phyloP scores from a whole-genome alignment of 768 basidiomycete genomes.

The Cytidiella melzeri region DNA sequence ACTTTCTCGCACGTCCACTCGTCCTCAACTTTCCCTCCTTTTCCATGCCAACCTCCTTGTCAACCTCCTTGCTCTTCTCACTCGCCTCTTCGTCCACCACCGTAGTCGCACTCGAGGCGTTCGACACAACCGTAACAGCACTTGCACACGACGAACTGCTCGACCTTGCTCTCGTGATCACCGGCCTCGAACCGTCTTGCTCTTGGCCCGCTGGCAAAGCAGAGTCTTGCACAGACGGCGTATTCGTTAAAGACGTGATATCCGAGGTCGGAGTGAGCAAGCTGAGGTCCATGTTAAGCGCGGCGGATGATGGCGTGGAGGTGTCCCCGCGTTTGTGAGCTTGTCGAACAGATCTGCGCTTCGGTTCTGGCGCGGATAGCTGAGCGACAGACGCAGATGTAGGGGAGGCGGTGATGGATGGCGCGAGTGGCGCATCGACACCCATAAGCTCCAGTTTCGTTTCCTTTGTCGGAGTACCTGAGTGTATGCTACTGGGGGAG shows the following conservation, averaged over 20 bases:
- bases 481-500: too few species aligned
- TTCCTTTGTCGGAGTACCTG: not conserved
- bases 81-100: not conserved
- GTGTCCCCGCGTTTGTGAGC: not conserved
- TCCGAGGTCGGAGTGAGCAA: conserved; percentile 1
- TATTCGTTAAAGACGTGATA: not conserved
- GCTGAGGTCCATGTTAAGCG: not conserved
- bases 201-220: not conserved
- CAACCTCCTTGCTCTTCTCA: not conserved
- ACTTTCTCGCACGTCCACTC: conserved; percentile 7
- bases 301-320: not conserved
- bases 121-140: not conserved
- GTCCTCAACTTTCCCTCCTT: not conserved
- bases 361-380: conserved; percentile 2
- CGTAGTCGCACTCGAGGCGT: not conserved
- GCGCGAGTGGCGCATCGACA: not conserved
- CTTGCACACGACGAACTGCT: conserved; percentile 7
- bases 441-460: conserved; percentile 8
- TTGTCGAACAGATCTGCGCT: conserved; percentile 7
- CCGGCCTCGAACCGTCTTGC: not conserved
- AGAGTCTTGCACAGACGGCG: too few species aligned
- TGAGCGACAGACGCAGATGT: not conserved
- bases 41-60: not conserved
- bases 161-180: conserved; percentile 3
- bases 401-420: not conserved